A percentile compares a stretch with the other conserved stretches of the same genome.
These are phyloP conservation scores for Gloeophyllum trabeum DNA, from an alignment of 768 basidiomycete genomes.

Conservation along the genomic window DNA sequence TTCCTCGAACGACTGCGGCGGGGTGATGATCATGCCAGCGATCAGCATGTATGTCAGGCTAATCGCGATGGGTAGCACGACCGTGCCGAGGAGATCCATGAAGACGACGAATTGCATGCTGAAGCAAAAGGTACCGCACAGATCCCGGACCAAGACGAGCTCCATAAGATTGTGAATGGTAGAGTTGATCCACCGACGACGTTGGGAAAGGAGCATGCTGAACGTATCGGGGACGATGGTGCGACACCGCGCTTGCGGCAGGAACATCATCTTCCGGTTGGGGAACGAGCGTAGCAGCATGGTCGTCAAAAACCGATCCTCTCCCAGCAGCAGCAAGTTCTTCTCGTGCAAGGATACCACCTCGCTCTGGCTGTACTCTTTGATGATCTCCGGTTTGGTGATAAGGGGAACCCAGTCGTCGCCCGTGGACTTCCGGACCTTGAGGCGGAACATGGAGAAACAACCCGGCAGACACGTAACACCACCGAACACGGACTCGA, in stretches of 20 bases:
- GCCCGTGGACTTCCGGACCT: slow-evolving; percentile 77
- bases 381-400: slow-evolving; percentile 92
- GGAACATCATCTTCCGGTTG: slow-evolving; percentile 98
- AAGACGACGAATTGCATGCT: slow-evolving; percentile 99
- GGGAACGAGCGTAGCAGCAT: slow-evolving; percentile 95
- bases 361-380: slow-evolving; percentile 91
- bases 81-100: slow-evolving; percentile 89
- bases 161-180: slow-evolving; percentile 99
- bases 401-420: slow-evolving; percentile 98
- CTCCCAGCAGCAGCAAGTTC: slow-evolving; percentile 90
- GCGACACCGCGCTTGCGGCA: slow-evolving; percentile 89
- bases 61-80: slow-evolving; percentile 92
- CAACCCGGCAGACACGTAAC: slow-evolving; percentile 99
- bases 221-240: slow-evolving; percentile 97
- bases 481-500: slow-evolving; percentile 98
- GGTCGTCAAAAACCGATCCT: slow-evolving; percentile 98
- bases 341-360: slow-evolving; percentile 96
- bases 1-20: slow-evolving; percentile 79
- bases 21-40: slow-evolving; percentile 66
- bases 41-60: slow-evolving; percentile 82
- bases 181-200: slow-evolving; percentile 98
- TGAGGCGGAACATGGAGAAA: slow-evolving; percentile 98
- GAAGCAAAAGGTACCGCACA: slow-evolving; percentile 99
- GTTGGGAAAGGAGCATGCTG: slow-evolving; percentile 85
- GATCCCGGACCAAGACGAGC: slow-evolving; percentile 89